phyloP scores from a whole-genome alignment of 371 early-diverging fungal genomes.

The Sporodiniella umbellata region DNA sequence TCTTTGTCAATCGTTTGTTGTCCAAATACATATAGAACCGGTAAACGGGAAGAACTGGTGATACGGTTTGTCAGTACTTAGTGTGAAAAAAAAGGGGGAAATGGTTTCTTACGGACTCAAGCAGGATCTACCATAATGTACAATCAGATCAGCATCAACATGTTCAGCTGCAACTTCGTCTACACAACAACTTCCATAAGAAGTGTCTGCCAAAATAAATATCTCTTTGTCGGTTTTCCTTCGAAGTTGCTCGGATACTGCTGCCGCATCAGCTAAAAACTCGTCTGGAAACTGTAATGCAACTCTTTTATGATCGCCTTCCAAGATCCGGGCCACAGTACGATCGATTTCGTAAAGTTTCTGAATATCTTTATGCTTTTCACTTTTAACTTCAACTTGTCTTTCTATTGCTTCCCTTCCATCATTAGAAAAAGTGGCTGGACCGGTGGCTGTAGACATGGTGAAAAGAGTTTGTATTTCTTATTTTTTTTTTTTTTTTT shows the following conservation, averaged over 20 bases:
- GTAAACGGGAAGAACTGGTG: conserved; percentile 66
- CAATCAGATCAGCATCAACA: conserved; percentile 74
- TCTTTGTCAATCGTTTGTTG: conserved; percentile 62
- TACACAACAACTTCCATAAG: conserved; percentile 95
- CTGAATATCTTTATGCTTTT: conserved; percentile 31
- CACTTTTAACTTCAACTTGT: conserved; percentile 44
- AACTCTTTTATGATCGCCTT: conserved; percentile 54
- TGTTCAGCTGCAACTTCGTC: conserved; percentile 96
- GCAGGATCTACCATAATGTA: conserved; percentile 94
- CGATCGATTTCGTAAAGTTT: conserved; percentile 68
- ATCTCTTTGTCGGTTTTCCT: conserved; percentile 45
- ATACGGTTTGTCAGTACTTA: not conserved
- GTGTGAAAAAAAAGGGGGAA: too few relatives aligned
- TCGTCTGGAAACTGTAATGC: conserved; percentile 95
- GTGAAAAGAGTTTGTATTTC: too few relatives aligned
- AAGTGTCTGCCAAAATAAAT: conserved; percentile 89
- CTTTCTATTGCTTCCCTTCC: conserved; percentile 62
- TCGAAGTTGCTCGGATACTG: conserved; percentile 53
- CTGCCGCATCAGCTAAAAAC: conserved; percentile 68
- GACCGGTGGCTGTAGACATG: conserved; percentile 41
- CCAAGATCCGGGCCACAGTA: conserved; percentile 50
- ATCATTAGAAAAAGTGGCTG: conserved; percentile 65
- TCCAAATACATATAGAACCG: conserved; percentile 89
- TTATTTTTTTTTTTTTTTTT: too few relatives aligned
- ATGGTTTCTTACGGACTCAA: conserved; percentile 74